phyloP scores from a whole-genome alignment of 2,329 filamentous ascomycete genomes.

The Talaromyces piceae region DNA sequence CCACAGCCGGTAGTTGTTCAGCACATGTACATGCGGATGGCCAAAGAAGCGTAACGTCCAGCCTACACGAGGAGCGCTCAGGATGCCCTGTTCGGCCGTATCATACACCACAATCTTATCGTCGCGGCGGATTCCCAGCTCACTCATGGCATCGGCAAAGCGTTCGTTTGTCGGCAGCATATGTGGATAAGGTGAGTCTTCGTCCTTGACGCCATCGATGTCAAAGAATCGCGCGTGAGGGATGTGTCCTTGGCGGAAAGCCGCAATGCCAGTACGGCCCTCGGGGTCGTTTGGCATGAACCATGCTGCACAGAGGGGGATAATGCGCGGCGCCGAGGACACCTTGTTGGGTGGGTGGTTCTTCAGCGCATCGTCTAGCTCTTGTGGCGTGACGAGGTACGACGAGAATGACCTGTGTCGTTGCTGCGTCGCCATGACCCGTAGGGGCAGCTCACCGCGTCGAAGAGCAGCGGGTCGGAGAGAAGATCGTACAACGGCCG shows the following conservation, averaged over 20 bases:
- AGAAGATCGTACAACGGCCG: conserved; percentile 26
- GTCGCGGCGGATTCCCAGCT: conserved; percentile 76
- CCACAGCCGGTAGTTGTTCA: conserved; percentile 97
- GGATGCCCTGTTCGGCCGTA: conserved; percentile 81
- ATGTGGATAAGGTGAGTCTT: conserved; percentile 82
- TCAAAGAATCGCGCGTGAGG: conserved; percentile 93
- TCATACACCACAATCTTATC: conserved; percentile 95
- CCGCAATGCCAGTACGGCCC: conserved; percentile 68
- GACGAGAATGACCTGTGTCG: conserved; percentile 57
- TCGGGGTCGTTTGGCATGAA: conserved; percentile 83
- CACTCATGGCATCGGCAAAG: conserved; percentile 83
- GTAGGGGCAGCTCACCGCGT: conserved; percentile 15
- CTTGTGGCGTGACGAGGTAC: conserved; percentile 78
- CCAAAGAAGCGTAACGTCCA: conserved; percentile 93
- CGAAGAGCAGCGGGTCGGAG: conserved; percentile 11
- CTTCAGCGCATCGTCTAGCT: conserved; percentile 73
- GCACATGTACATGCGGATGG: conserved; percentile 75
- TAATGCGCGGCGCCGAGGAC: conserved; percentile 71
- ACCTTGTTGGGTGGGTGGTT: conserved; percentile 73
- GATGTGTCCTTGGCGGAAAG: conserved; percentile 76
- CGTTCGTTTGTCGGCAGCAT: conserved; percentile 80
- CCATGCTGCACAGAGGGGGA: conserved; percentile 90
- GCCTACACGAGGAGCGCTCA: conserved; percentile 84
- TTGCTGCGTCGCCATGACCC: conserved; percentile 25
- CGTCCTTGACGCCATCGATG: conserved; percentile 83